Evolutionary conservation across 2,329 filamentous ascomycete genomes (phyloP).

Genomic region (Macrophomina phaseolina): DNA sequence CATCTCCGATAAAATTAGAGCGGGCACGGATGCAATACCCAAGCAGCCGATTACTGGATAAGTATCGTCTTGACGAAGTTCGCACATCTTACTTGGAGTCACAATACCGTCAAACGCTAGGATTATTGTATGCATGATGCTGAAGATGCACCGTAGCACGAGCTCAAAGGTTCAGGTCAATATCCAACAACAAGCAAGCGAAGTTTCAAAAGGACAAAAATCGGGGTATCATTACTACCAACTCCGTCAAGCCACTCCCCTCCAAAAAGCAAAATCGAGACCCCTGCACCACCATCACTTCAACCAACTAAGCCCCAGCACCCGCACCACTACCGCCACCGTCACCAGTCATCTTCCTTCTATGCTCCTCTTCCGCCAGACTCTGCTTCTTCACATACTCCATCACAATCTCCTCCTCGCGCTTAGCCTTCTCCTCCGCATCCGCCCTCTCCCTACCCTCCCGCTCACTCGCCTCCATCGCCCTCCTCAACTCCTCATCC

Average conservation of each 20-base stretch:
- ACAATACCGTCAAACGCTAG: too few species aligned
- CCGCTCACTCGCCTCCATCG: slow-evolving; percentile 40
- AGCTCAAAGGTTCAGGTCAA: too few species aligned
- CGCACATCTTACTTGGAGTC: too few species aligned
- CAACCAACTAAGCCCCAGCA: not conserved
- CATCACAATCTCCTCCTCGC: slow-evolving; percentile 71
- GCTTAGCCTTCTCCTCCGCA: slow-evolving; percentile 47
- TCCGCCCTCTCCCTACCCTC: slow-evolving; percentile 31
- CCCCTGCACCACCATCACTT: not conserved
- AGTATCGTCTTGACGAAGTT: too few species aligned
- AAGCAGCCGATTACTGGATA: too few species aligned
- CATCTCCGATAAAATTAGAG: too few species aligned
- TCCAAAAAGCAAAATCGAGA: not conserved
- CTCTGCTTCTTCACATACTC: slow-evolving; percentile 82
- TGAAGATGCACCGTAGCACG: too few species aligned
- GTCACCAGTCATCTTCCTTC: slow-evolving; percentile 40
- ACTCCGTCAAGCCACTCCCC: slow-evolving; percentile 21
- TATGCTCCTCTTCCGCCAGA: slow-evolving; percentile 67
- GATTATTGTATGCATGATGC: too few species aligned
- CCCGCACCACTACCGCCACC: slow-evolving; percentile 23
- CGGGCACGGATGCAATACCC: too few species aligned
- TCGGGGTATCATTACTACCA: slow-evolving; percentile 14
- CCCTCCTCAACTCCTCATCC: slow-evolving; percentile 44
- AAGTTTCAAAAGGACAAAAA: not conserved
- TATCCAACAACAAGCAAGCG: not conserved